Evolutionary conservation across 2,329 filamentous ascomycete species (phyloP), one percentile per base, ranked within the genome.

Genomic region (Xylaria polymorpha): DNA sequence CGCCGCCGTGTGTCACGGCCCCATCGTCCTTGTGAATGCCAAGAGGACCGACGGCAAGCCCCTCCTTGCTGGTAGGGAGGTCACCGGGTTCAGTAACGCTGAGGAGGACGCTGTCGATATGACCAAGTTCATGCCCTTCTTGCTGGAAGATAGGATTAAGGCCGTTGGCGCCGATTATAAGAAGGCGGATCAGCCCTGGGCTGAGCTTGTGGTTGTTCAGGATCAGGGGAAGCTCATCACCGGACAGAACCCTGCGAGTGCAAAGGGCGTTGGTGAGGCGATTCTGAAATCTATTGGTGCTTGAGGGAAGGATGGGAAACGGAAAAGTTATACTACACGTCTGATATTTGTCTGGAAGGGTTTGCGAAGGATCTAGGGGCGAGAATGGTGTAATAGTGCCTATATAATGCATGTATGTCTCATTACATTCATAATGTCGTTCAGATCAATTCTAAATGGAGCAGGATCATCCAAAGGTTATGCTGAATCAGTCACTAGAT

Each of bases 1-100:
- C 15, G 82, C 87, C 0, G 88, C 90, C 3, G 89, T 93, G 55
- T 92, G 91, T 82, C 91, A 93, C 80, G 91, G 89, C 6, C 88
- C 90, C 2, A 87, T 86, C 3, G 91, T 86, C 14, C 82, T 93
- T 18, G 83, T 85, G 58, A 85, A 90, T 72, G 90, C 87, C 43
- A 71, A 71, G 51, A 18, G 41, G 14, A 39, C 37, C 2, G 86
- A 84, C 74, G 88, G 88, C 41, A 80, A 83, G 71, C 82, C 83
- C 60, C 79, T 92, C 10, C 78, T 92, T 46, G 79, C 83, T 59
- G 88, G 86, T 53, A 85, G 85, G 75, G 80, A 84, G 55, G 87
- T 89, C 29, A 91, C 89, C 0, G 89, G 86, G 10, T 89, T 90
- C 75, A 85, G 83, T 43, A 87, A 89, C 74, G 79, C 69, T 0